Conservation (phyloP, 495 filamentous ascomycete species). For the Hyaloscypha hepaticicola region DNA sequence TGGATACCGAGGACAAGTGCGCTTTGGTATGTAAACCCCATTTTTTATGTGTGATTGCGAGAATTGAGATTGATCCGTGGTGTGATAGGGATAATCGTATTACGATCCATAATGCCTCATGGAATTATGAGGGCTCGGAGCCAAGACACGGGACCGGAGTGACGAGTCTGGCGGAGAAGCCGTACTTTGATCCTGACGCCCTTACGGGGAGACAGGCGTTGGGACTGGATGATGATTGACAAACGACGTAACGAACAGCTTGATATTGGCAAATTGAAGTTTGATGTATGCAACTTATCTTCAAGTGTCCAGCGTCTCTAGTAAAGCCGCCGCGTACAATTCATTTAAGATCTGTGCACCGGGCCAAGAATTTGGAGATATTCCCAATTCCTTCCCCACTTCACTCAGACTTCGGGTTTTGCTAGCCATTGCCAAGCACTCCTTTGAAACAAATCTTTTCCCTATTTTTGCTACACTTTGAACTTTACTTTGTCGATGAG, state of each 20-base stretch:
- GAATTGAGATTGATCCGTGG: not conserved
- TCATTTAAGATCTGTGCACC: no score
- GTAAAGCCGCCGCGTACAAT: no score
- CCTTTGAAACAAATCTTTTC: no score
- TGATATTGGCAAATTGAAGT: no score
- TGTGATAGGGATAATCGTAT: conserved; percentile 62
- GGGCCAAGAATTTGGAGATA: no score
- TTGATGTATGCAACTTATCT: no score
- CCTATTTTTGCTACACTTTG: conserved; percentile 5
- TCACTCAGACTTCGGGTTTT: no score
- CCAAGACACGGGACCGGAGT: conserved; percentile 60
- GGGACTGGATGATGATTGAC: conserved; percentile 27
- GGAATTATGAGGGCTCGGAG: conserved; percentile 52
- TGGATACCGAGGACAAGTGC: conserved; percentile 67
- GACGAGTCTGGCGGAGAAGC: conserved; percentile 66
- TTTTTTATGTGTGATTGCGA: not conserved
- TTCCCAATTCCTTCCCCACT: no score
- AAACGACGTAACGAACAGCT: not conserved
- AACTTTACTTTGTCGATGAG: conserved; percentile 1
- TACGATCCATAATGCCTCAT: conserved; percentile 69
- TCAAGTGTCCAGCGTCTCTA: no score
- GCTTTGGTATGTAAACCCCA: conserved; percentile 49
- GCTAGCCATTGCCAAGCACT: no score
- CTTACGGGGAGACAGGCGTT: conserved; percentile 54
- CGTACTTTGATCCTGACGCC: conserved; percentile 63